These are phyloP conservation scores for Neostapfia colusana DNA, from an alignment of 176 grass and related monocot genomes.

Conservation along the genomic window DNA sequence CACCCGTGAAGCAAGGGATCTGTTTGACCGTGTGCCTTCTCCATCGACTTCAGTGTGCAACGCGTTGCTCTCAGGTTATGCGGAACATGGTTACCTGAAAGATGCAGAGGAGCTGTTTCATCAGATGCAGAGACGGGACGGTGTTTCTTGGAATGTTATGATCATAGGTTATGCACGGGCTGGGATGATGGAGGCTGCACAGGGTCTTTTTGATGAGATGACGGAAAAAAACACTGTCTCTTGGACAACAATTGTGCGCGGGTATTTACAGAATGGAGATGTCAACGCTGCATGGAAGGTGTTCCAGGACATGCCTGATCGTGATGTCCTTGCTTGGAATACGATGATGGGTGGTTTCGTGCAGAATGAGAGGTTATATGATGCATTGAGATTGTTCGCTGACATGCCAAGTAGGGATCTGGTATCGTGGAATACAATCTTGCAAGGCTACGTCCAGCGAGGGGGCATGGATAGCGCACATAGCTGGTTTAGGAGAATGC, in stretches of 20 bases:
- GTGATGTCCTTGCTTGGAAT: slow-evolving; percentile 68
- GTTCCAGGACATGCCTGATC: slow-evolving; percentile 62
- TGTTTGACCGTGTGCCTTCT: slow-evolving; percentile 21
- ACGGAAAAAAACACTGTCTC: slow-evolving; percentile 57
- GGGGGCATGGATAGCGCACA: slow-evolving; percentile 58
- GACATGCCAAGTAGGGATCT: slow-evolving; percentile 65
- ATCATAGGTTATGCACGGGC: slow-evolving; percentile 54
- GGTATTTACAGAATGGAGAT: slow-evolving; percentile 61
- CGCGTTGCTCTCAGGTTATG: slow-evolving; percentile 51
- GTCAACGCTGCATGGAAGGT: slow-evolving; percentile 49
- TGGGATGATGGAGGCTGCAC: slow-evolving; percentile 51
- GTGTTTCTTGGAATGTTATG: slow-evolving; percentile 68
- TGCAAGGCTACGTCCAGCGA: slow-evolving; percentile 63
- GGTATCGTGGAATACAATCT: slow-evolving; percentile 74
- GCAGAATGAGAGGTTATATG: slow-evolving; percentile 53
- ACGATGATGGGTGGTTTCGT: slow-evolving; percentile 74
- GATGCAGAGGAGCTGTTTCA: slow-evolving; percentile 59
- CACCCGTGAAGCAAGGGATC: slow-evolving; percentile 33
- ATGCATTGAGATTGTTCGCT: slow-evolving; percentile 59
- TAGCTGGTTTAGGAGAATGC: slow-evolving; percentile 64
- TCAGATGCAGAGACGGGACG: slow-evolving; percentile 44
- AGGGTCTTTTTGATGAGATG: slow-evolving; percentile 59
- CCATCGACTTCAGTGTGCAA: slow-evolving; percentile 36
- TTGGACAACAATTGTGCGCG: slow-evolving; percentile 61
- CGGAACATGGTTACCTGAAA: slow-evolving; percentile 36